phyloP scores from a whole-genome alignment of 805 yeast species.

The Yamadazyma phyllophila region DNA sequence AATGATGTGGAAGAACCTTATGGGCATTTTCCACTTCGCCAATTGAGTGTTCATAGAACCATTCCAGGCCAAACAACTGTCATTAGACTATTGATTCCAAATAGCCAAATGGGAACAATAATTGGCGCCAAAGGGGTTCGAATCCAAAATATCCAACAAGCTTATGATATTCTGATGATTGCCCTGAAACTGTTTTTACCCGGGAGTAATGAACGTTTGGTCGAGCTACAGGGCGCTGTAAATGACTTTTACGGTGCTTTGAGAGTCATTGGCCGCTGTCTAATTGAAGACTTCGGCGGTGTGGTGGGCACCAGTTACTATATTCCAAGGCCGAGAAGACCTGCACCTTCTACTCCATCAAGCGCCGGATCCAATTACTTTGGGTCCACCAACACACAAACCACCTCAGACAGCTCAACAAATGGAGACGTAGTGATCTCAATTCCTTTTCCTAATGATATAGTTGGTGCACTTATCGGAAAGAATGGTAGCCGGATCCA shows the following conservation, averaged over 20 bases:
- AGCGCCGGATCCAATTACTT: neutral
- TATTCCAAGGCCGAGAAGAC: slow-evolving; percentile 38
- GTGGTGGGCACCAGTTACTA: slow-evolving; percentile 64
- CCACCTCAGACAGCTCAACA: slow-evolving; percentile 1
- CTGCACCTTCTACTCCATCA: neutral
- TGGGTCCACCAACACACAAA: neutral
- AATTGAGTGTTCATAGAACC: slow-evolving; percentile 51
- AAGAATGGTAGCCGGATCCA: slow-evolving; percentile 82
- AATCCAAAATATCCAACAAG: slow-evolving; percentile 75
- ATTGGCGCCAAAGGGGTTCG: slow-evolving; percentile 82
- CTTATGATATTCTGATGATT: slow-evolving; percentile 70
- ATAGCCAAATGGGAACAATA: slow-evolving; percentile 82
- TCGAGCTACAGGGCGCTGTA: slow-evolving; percentile 81
- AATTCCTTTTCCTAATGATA: slow-evolving; percentile 67
- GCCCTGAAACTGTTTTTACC: slow-evolving; percentile 83
- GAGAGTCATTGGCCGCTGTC: slow-evolving; percentile 61
- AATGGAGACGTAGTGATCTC: slow-evolving; percentile 29
- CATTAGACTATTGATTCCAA: slow-evolving; percentile 73
- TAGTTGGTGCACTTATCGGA: slow-evolving; percentile 89
- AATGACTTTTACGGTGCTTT: slow-evolving; percentile 57
- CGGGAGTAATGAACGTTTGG: slow-evolving; percentile 79
- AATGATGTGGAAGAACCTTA: slow-evolving; percentile 25
- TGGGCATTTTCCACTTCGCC: slow-evolving; percentile 58
- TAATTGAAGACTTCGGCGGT: slow-evolving; percentile 71
- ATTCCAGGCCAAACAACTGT: slow-evolving; percentile 51